phyloP scores from a whole-genome alignment of 306 rosid genomes.

The Sophora flavescens region DNA sequence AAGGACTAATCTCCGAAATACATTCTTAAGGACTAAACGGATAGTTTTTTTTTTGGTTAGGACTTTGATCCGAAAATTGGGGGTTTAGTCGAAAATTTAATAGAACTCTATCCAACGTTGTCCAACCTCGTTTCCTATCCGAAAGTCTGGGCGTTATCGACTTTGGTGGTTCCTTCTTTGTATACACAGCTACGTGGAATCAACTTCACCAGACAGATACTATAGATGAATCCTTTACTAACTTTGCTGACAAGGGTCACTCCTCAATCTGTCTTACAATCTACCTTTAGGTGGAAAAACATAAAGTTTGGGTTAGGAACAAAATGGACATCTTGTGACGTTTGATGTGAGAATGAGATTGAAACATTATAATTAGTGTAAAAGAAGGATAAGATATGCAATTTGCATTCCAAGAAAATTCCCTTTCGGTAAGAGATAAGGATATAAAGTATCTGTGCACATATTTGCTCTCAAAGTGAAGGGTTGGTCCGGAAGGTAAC shows the following conservation, averaged over 20 bases:
- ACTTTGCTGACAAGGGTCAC: constrained; percentile 17
- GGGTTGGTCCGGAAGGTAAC: too few species aligned
- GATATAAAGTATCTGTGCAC: too few species aligned
- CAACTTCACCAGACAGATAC: constrained; percentile 15
- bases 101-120: constrained; percentile 24
- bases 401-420: constrained; percentile 28
- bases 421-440: constrained; percentile 28
- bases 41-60: too few species aligned
- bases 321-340: not conserved
- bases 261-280: not conserved
- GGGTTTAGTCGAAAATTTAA: constrained; percentile 30
- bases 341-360: not conserved
- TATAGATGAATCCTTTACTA: constrained; percentile 3
- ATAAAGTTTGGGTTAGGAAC: not conserved
- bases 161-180: constrained; percentile 3
- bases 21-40: too few species aligned
- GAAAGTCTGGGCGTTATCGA: not conserved
- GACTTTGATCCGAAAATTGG: too few species aligned
- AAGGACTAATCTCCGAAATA: too few species aligned
- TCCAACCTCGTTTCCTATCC: constrained; percentile 40
- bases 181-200: not conserved
- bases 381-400: not conserved
- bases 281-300: constrained; percentile 35
- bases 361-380: not conserved
- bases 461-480: too few species aligned